Base-by-base conservation (phyloP, 768 basidiomycete genomes). In the Neoboletus brunneissimus region DNA sequence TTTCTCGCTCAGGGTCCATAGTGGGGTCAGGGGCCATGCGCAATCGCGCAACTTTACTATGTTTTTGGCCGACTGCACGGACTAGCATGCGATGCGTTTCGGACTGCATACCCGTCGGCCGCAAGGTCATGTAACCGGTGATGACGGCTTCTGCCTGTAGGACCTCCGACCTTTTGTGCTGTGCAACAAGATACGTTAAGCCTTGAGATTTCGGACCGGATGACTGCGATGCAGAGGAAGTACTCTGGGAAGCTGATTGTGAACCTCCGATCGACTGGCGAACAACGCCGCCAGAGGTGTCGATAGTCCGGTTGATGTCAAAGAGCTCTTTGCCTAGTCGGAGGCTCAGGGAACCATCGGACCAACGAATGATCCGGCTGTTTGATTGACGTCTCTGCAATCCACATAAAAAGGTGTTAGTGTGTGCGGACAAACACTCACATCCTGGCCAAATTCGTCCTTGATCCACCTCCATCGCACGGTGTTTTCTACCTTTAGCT, bases 391-490 rank as follows among this genome's bases (percentile, higher is more conserved):
- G 82, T 61, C 74, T 77, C 94, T 97, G 70, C 40, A 49, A 20
- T 49, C 37, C 18, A 23, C 37, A 31, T 37, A 45, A 63, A 45
- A 52, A 22, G 41, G 11, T n/a, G 46, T 29, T 31, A 35, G 32
- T 20, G 1, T 7, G 11, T 27, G 23, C 23, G 23, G 44, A 31
- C 13, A 32, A 41, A 8, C 11, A 79, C 91, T 76, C 65, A 95
- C 95, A 65, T 91, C 88, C 65, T 84, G 75, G 7, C 87, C 91
- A 40, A 79, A 75, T 54, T 81, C 81, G 60, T 90, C 89, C 68
- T 88, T 89, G 1, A 79, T 79, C 97, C 97, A 99, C 64, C 87
- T 85, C 97, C 97, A 99, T 38, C 97, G 82, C 20, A 98, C 80
- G 6, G 94, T 95, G 71, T 97, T 97, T 76, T 94, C 91, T 9